Base-by-base conservation (phyloP, 805 yeast species). In the Brettanomyces naardenensis region DNA sequence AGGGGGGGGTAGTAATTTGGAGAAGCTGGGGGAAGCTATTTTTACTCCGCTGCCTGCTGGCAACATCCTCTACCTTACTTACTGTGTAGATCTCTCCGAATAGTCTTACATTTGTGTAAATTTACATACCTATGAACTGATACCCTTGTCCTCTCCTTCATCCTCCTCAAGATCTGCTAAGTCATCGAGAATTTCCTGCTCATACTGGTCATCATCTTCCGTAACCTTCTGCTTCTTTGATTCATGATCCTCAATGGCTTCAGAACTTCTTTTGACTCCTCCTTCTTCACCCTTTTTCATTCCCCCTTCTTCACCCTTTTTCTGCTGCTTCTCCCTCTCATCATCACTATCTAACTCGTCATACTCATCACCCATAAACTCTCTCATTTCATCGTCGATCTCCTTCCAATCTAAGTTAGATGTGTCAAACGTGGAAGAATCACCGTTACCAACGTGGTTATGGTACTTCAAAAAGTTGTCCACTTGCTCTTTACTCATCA, bases 361-460 rank as follows among this genome's bases (percentile, higher is more conserved):
- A 42, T 70, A 69, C 33, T 70, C 77, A 28, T 62, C 54, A 1
- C 62, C 64, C 45, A 60, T 56, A 48, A 74, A 74, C 38, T 73
- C 78, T 45, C 62, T 72, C 44, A 71, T 73, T 46, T 71, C 79
- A 34, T 73, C 76, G 39, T 72, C 75, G 9, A 77, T 75, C 25
- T 74, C 80, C 19, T 59, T 62, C 54, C 74, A 66, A 46, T 73
- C 76, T 48, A 68, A 53, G 28, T 62, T 71, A 36, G 63, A 69
- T 42, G 64, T 61, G 41, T 62, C 60, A 19, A 62, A 48, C 4
- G 63, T 62, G 28, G 62, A 63, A 6, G 33, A 14, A 7, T 28
- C 6, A 14, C n/a, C 15, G n/a, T 19, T 19, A 10, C 68, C 71
- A 6, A 64, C 68, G 17, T 45, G 62, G 49, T 51, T 62, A 31